Evolutionary conservation across 1,284 basidiomycete species (phyloP), one percentile per base, ranked within the genome.

Genomic region (Sporisorium scitamineum): DNA sequence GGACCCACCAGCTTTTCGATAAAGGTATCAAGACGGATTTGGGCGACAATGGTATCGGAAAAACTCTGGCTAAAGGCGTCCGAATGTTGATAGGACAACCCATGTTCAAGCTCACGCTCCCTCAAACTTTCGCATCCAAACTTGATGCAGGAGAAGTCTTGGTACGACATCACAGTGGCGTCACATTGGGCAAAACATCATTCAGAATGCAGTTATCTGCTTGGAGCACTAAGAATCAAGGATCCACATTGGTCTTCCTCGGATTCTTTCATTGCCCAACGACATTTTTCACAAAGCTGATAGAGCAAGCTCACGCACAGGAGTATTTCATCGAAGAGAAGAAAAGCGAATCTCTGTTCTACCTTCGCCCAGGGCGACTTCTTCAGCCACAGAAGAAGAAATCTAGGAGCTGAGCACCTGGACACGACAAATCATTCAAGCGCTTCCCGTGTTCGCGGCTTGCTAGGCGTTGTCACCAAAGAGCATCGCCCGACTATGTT

Each of bases 211-310:
- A 52, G 9, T 7, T 60, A 6, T 53, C 50, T 1, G 48, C 22
- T 11, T 60, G 58, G 58, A 34, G 27, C n/a, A 41, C 48, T 14
- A 44, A 20, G 6, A 32, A 34, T n/a, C n/a, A 45, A 1, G 58
- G 58, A 60, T 3, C 16, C 0, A 26, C 4, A 7, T n/a, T 60
- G 5, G 58, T 39, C 13, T 52, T 60, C 37, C 48, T 60, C 7
- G 56, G 47, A 2, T 3, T 54, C 1, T 61, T 47, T 24, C 31
- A 37, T 7, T 54, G 52, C 14, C 52, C 52, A 18, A 8, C 2
- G 1, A 16, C 2, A 2, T 27, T 34, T 6, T 47, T 48, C 44
- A 1, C 16, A 7, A 32, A 7, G 3, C 8, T 57, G 26, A 11
- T 48, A 13, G 6, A 34, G 7, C 2, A 18, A 5, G 5, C 22